Evolutionary conservation across 805 yeast genomes (phyloP).

Genomic region (Blastobotrys americana): DNA sequence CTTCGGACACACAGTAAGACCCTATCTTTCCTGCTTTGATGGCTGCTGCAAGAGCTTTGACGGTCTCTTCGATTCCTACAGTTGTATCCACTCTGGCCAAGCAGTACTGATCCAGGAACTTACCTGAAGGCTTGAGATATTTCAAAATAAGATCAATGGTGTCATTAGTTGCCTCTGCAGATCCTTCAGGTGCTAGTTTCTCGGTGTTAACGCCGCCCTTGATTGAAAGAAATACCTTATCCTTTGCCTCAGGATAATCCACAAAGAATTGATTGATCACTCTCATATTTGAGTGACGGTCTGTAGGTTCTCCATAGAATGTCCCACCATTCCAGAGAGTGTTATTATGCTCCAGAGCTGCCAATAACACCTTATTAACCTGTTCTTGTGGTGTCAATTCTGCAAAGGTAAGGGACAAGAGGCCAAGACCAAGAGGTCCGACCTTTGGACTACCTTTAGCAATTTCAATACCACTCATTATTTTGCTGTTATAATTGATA

Average conservation of each 20-base stretch:
- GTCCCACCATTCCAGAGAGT: constrained; percentile 66
- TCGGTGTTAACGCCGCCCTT: constrained; percentile 53
- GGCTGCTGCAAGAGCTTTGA: constrained; percentile 48
- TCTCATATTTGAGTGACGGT: constrained; percentile 43
- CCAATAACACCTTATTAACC: neutral
- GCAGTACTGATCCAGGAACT: constrained; percentile 49
- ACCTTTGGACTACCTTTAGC: neutral
- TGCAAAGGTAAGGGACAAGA: neutral
- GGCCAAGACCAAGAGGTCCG: neutral
- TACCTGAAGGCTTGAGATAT: constrained; percentile 18
- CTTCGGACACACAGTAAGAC: constrained; percentile 72
- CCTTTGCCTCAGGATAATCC: constrained; percentile 48
- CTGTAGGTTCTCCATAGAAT: constrained; percentile 56
- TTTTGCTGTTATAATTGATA: no score
- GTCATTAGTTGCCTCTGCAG: constrained; percentile 38
- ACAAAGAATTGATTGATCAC: constrained; percentile 51
- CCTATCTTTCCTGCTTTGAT: constrained; percentile 59
- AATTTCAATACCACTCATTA: no score
- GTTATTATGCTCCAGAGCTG: constrained; percentile 6
- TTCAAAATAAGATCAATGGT: constrained; percentile 41
- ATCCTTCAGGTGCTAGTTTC: constrained; percentile 42
- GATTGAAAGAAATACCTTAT: constrained; percentile 52
- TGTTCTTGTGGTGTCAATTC: neutral
- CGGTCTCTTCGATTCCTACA: constrained; percentile 52
- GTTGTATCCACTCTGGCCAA: constrained; percentile 60